Percentiles rank a stretch among this genome's conserved stretches.
These are phyloP conservation scores for Prorocentrum cordatum DNA, from an alignment of 169 alveolate genomes.

Conservation along the genomic window DNA sequence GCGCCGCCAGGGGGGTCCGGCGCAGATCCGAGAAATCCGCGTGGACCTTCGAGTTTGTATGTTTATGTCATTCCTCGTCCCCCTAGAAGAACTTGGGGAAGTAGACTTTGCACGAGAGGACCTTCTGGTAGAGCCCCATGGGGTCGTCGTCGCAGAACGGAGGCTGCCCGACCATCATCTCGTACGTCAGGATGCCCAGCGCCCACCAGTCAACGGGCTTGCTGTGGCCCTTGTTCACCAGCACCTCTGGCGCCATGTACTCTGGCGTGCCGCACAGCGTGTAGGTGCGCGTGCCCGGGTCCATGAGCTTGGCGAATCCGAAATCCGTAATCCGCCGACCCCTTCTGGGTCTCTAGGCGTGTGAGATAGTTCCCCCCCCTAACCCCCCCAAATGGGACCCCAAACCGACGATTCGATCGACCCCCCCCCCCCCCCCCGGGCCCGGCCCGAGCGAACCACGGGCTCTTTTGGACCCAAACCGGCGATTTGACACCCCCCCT, in stretches of 20 bases:
- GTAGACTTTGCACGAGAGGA: constrained; percentile 88
- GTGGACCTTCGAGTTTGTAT: neutral
- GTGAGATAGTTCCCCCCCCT: neutral
- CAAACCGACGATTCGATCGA: neutral
- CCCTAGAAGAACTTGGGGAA: constrained; percentile 73
- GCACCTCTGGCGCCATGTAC: constrained; percentile 62
- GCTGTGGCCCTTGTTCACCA: constrained; percentile 80
- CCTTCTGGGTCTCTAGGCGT: constrained; percentile 82
- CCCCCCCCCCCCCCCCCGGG: too few relatives aligned
- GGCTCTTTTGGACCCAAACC: too few relatives aligned
- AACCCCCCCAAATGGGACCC: neutral
- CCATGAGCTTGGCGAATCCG: constrained; percentile 98
- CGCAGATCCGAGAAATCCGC: neutral
- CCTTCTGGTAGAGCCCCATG: constrained; percentile 91
- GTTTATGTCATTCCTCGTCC: neutral
- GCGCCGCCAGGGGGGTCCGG: neutral
- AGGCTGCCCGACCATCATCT: constrained; percentile 96
- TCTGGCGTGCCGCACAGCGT: constrained; percentile 70
- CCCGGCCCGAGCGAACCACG: too few relatives aligned
- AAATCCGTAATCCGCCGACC: constrained; percentile 95
- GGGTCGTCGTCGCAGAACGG: constrained; percentile 98
- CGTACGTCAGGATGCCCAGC: constrained; percentile 85
- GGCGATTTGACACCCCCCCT: neutral
- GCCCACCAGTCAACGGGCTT: constrained; percentile 99
- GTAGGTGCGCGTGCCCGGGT: constrained; percentile 83